Percentiles rank a stretch among this genome's conserved stretches.
phyloP scores from a whole-genome alignment of 164 flowering plant genomes.

The Sextonia rubra region DNA sequence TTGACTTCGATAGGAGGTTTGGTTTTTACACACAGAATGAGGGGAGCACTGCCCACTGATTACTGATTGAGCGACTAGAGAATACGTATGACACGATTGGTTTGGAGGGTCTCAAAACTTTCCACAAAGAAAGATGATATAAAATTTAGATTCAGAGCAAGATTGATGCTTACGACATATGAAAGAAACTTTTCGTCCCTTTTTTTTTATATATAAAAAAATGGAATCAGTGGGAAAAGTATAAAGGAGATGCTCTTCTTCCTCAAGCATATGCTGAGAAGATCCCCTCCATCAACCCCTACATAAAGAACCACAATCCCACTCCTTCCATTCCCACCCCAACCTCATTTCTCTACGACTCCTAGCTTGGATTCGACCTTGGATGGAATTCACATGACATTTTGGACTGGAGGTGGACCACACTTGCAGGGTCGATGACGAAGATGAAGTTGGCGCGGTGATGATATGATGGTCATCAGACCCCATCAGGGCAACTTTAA shows the following conservation, averaged over 20 bases:
- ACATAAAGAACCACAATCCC: not conserved
- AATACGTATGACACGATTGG: too few species aligned
- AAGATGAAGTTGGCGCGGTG: not conserved
- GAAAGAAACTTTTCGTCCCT: too few species aligned
- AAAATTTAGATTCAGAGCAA: not conserved
- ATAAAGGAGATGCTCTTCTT: not conserved
- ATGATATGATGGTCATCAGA: not conserved
- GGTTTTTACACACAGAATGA: too few species aligned
- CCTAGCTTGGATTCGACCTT: not conserved
- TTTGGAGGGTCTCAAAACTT: too few species aligned
- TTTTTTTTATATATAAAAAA: too few species aligned
- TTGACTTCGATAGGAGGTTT: too few species aligned
- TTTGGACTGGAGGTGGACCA: not conserved
- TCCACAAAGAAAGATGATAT: too few species aligned
- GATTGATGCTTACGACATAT: too few species aligned
- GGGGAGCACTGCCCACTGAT: too few species aligned
- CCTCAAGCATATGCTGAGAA: constrained; percentile 7
- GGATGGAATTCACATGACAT: not conserved
- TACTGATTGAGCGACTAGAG: too few species aligned
- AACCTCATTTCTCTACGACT: not conserved
- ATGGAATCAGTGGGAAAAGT: not conserved
- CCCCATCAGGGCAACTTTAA: constrained; percentile 9
- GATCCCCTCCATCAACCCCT: constrained; percentile 8
- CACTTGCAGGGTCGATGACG: not conserved
- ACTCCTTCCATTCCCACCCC: not conserved